A percentile compares a stretch with the other conserved stretches of the same genome.
phyloP scores from a whole-genome alignment of 2,329 filamentous ascomycete species.

The Paecilomyces sp. region DNA sequence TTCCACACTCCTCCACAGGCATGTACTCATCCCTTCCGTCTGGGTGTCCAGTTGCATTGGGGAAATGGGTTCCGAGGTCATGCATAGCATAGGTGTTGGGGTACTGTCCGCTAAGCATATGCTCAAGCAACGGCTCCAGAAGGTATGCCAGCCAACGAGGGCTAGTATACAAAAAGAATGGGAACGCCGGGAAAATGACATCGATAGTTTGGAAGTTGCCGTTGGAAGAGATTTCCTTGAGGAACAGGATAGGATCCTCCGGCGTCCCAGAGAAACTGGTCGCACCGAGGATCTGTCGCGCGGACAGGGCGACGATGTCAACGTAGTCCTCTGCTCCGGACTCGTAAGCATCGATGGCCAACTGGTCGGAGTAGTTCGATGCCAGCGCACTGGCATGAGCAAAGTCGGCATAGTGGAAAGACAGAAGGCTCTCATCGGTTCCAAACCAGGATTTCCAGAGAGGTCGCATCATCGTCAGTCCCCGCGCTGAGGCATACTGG shows the following conservation, averaged over 20 bases:
- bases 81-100: conserved; percentile 58
- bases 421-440: conserved; percentile 55
- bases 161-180: conserved; percentile 81
- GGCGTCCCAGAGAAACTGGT: conserved; percentile 67
- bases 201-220: conserved; percentile 82
- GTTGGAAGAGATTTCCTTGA: conserved; percentile 81
- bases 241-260: conserved; percentile 65
- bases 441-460: conserved; percentile 72
- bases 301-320: conserved; percentile 69
- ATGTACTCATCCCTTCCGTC: conserved; percentile 50
- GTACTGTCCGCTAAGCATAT: conserved; percentile 75
- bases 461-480: conserved; percentile 69
- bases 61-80: conserved; percentile 47
- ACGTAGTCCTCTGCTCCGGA: conserved; percentile 70
- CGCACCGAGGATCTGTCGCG: conserved; percentile 72
- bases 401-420: conserved; percentile 72
- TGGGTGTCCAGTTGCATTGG: conserved; percentile 49
- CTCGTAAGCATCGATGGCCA: conserved; percentile 63
- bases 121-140: conserved; percentile 71
- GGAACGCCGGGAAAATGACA: conserved; percentile 79
- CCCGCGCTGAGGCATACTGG: conserved; percentile 69
- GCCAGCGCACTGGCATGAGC: conserved; percentile 56
- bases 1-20: conserved; percentile 55
- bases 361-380: conserved; percentile 64
- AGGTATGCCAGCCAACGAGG: conserved; percentile 73